These are phyloP conservation scores for Lophium mytilinum DNA, from an alignment of 495 filamentous ascomycete genomes.

Conservation along the genomic window DNA sequence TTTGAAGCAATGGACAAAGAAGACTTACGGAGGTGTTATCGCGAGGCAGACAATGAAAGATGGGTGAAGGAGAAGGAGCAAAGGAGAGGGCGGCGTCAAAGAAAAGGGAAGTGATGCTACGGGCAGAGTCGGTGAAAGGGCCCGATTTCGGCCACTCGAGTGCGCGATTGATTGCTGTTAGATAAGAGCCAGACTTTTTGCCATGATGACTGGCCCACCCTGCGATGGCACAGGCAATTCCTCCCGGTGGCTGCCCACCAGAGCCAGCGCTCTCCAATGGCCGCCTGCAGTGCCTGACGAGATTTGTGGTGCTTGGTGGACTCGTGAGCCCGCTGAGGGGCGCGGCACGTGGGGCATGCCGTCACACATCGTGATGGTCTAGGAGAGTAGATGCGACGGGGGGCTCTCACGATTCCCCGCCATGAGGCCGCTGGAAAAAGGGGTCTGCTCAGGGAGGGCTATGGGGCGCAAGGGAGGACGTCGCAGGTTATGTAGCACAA, in stretches of 20 bases:
- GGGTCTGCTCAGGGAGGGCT: neutral
- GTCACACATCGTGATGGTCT: no score
- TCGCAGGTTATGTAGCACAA: neutral
- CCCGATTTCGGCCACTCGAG: slow-evolving; percentile 18
- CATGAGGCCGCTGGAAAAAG: no score
- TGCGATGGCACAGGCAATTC: neutral
- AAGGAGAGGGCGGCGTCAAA: neutral
- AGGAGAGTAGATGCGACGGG: no score
- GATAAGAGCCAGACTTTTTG: slow-evolving; percentile 13
- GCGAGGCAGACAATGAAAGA: neutral
- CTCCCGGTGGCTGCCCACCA: neutral
- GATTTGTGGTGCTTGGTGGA: no score
- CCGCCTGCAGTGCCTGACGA: no score
- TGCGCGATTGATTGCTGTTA: slow-evolving; percentile 7
- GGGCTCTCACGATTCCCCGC: no score
- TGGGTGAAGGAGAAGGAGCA: neutral
- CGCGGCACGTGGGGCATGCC: no score
- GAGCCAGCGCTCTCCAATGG: neutral
- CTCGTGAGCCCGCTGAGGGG: no score
- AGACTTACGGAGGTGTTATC: neutral
- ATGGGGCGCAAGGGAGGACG: neutral
- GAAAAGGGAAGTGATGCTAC: neutral
- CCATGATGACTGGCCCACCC: neutral
- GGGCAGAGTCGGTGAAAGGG: slow-evolving; percentile 17
- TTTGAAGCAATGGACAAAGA: neutral